Base-by-base conservation (phyloP, 495 filamentous ascomycete genomes). In the Cryomyces minteri region DNA sequence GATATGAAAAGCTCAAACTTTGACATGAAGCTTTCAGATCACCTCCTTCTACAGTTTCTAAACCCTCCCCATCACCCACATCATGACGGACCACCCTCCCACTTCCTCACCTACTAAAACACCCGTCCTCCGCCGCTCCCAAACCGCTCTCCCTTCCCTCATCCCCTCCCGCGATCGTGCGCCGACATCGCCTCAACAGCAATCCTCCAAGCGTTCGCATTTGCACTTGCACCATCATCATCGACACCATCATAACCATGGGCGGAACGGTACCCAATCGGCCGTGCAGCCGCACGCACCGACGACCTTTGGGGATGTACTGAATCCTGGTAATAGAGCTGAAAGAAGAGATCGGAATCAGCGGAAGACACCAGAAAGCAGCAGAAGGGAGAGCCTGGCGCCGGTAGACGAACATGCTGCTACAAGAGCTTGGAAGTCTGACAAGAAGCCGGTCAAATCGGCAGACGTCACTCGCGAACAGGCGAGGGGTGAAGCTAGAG, bases 221-320 rank as follows among this genome's bases (percentile, higher is more conserved):
- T 40, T 41, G 43, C 53, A 53, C 41, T 36, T 44, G 37, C 48
- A 34, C 30, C 48, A 56, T 40, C 48, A 43, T 32, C 44, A 41
- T 39, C 54, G 43, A 31, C 52, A 45, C 43, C 39, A 44, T 14
- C 46, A 53, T 37, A 41, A 45, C 18, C 40, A 41, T 29, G 40
- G 9, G 11, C 43, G 48, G 30, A 32, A 40, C 29, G 54, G 50
- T 18, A 49, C 51, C 5, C 53, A 56, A 45, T 48, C 54, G 18
- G 55, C 54, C 1, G 37, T 49, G 41, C 46, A 48, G 12, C 48
- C 48, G 9, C 10, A 53, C 3, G 32, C 38, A 32, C 34, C 43
- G 0, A 40, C 8, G 37, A 38, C 40, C 0, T 54, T 54, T 31
- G 43, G 43, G 18, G 52, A 53, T 6, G 10, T 25, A 25, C 18